phyloP scores from a whole-genome alignment of 495 filamentous ascomycete species.

The Xylona heveae region DNA sequence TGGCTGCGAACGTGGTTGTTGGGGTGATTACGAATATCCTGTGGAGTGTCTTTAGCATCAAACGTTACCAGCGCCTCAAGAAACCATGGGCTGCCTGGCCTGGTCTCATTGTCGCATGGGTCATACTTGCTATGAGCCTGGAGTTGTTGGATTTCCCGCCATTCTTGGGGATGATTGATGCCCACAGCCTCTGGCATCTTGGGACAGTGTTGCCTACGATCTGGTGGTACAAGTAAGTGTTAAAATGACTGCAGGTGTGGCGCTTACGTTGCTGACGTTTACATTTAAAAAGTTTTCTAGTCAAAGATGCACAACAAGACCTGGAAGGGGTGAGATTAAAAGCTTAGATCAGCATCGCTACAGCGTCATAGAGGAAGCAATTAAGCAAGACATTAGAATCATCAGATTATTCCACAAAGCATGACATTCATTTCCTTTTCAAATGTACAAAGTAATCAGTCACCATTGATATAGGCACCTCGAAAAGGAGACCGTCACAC shows the following conservation, averaged over 20 bases:
- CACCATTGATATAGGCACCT: no score
- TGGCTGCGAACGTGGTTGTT: slow-evolving; percentile 75
- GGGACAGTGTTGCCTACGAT: slow-evolving; percentile 76
- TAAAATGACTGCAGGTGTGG: slow-evolving; percentile 1
- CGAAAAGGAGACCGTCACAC: no score
- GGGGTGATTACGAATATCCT: slow-evolving; percentile 64
- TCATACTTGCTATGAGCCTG: slow-evolving; percentile 82
- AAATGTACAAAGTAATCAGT: no score
- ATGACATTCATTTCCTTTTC: no score
- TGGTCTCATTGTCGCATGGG: slow-evolving; percentile 79
- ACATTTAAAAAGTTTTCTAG: slow-evolving; percentile 8
- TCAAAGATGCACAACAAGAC: slow-evolving; percentile 15
- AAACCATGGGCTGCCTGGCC: slow-evolving; percentile 76
- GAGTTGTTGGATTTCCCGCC: slow-evolving; percentile 91
- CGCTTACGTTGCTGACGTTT: slow-evolving; percentile 5
- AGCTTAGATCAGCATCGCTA: slow-evolving; percentile 6
- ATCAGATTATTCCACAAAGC: no score
- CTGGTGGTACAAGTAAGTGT: slow-evolving; percentile 85
- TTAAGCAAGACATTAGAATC: no score
- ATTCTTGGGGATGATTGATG: slow-evolving; percentile 62
- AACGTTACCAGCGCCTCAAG: slow-evolving; percentile 44
- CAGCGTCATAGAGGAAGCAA: not conserved
- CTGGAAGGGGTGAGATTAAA: slow-evolving; percentile 11
- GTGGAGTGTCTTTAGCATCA: slow-evolving; percentile 70
- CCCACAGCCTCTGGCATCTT: slow-evolving; percentile 90